Conservation (phyloP, 768 basidiomycete genomes). For the Coprinopsis strossmayeri region DNA sequence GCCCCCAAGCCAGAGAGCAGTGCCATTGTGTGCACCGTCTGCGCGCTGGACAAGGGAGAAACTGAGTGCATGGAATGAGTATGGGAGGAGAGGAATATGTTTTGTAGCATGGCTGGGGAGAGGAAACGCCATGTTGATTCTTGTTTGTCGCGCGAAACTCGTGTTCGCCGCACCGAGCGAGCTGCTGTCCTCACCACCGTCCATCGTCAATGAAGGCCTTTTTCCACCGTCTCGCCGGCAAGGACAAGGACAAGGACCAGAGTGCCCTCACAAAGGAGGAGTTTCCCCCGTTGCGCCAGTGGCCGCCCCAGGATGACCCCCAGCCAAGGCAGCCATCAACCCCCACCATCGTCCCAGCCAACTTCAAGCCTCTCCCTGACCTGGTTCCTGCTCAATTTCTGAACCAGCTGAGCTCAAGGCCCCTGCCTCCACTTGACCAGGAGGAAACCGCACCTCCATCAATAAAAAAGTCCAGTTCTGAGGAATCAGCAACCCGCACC, state of each 20-base stretch:
- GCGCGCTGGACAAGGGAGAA: slow-evolving; percentile 52
- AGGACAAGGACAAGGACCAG: slow-evolving; percentile 56
- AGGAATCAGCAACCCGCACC: neutral
- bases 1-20: slow-evolving; percentile 78
- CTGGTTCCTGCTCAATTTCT: slow-evolving; percentile 36
- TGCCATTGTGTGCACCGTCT: slow-evolving; percentile 68
- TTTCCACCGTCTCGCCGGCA: slow-evolving; percentile 65
- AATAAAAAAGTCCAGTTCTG: slow-evolving; percentile 1
- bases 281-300: slow-evolving; percentile 60
- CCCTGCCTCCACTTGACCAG: slow-evolving; percentile 23
- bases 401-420: slow-evolving; percentile 26
- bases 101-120: slow-evolving; percentile 61
- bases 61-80: slow-evolving; percentile 26
- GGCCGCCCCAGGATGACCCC: slow-evolving; percentile 49
- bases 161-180: no score
- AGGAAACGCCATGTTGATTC: slow-evolving; percentile 22
- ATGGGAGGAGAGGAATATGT: slow-evolving; percentile 43
- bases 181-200: slow-evolving; percentile 14
- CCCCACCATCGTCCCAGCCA: slow-evolving; percentile 42
- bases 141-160: slow-evolving; percentile 25
- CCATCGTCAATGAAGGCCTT: slow-evolving; percentile 68
- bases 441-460: slow-evolving; percentile 18
- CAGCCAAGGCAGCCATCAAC: slow-evolving; percentile 25
- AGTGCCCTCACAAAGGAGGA: slow-evolving; percentile 48
- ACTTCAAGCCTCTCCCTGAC: slow-evolving; percentile 72